Conservation (phyloP, 208 protist species). For the Acanthamoeba healyi region DNA sequence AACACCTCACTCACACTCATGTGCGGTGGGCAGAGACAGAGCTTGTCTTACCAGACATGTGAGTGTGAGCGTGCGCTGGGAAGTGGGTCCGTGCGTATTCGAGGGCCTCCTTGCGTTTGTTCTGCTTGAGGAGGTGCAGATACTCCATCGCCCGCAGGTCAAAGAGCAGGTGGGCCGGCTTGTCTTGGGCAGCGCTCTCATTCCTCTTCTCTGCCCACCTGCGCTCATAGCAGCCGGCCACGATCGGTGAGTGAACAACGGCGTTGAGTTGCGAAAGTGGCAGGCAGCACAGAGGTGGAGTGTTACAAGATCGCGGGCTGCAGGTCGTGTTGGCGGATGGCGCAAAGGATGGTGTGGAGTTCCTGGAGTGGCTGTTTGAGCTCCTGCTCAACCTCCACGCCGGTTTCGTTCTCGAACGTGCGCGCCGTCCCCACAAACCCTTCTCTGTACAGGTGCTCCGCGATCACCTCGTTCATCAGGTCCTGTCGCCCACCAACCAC, state of each 20-base stretch:
- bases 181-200: neutral
- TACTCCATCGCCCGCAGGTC: conserved; percentile 64
- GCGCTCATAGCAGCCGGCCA: neutral
- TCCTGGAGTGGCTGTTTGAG: conserved; percentile 11
- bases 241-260: neutral
- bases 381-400: neutral
- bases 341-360: conserved; percentile 27
- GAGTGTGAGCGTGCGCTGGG: conserved; percentile 1
- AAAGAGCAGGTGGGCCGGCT: neutral
- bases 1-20: too few species aligned
- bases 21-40: too few species aligned
- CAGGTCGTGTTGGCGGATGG: conserved; percentile 12
- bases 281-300: neutral
- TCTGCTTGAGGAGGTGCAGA: conserved; percentile 11
- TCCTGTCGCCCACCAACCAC: neutral
- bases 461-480: conserved; percentile 24
- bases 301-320: conserved; percentile 25
- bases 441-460: conserved; percentile 44
- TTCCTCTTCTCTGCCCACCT: conserved; percentile 17
- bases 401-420: conserved; percentile 45
- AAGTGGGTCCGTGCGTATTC: conserved; percentile 56
- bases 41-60: conserved; percentile 51
- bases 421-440: conserved; percentile 27
- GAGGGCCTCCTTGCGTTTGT: conserved; percentile 17
- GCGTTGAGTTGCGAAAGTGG: neutral